phyloP scores from a whole-genome alignment of 2,329 filamentous ascomycete genomes.

The Colletotrichum sp. region DNA sequence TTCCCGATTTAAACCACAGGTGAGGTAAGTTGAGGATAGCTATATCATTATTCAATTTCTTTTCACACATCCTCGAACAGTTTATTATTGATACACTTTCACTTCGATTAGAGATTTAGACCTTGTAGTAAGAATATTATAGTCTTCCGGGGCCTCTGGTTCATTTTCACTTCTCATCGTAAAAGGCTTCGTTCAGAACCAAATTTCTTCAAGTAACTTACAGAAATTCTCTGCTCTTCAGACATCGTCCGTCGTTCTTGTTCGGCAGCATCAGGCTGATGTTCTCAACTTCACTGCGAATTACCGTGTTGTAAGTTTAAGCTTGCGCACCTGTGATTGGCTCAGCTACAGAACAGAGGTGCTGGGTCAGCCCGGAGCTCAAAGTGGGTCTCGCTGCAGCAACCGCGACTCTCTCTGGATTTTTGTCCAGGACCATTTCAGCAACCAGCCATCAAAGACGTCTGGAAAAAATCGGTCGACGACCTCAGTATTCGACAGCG shows the following conservation, averaged over 20 bases:
- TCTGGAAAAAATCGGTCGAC: not conserved
- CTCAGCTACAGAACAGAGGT: not conserved
- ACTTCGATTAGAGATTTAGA: not conserved
- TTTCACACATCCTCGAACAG: not conserved
- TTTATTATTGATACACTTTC: not conserved
- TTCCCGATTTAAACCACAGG: not conserved
- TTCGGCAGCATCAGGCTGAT: not conserved
- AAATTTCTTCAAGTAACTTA: not conserved
- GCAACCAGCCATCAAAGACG: not conserved
- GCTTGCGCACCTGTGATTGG: not conserved
- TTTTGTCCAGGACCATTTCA: conserved; percentile 3
- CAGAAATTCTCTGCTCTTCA: not conserved
- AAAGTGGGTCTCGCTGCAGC: conserved; percentile 11
- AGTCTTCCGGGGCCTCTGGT: not conserved
- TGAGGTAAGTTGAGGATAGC: not conserved
- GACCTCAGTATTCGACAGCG: not conserved
- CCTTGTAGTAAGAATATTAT: not conserved
- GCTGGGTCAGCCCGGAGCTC: not conserved
- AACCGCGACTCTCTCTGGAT: conserved; percentile 6
- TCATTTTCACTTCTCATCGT: not conserved
- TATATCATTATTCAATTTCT: not conserved
- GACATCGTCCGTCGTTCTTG: not conserved
- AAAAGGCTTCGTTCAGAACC: not conserved
- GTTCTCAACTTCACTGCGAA: not conserved
- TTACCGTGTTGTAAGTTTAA: not conserved